Percentiles rank a stretch among this genome's conserved stretches.
Evolutionary conservation across 495 filamentous ascomycete species (phyloP).

Genomic region (Tuber calosporum): DNA sequence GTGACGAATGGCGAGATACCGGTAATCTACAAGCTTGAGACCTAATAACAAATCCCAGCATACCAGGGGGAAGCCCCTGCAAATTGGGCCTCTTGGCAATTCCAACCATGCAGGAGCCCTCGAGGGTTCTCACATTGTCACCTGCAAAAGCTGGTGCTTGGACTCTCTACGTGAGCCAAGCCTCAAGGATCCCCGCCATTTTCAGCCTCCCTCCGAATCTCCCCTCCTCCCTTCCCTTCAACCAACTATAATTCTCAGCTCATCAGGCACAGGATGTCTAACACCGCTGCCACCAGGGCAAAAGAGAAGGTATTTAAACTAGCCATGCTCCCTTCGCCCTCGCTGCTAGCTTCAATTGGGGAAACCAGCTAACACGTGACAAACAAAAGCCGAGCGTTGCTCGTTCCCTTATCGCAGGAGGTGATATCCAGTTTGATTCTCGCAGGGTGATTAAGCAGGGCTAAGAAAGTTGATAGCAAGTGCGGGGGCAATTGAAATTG

Average conservation of each 20-base stretch:
- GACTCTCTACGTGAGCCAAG: not conserved
- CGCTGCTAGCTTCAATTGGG: not conserved
- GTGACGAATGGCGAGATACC: not conserved
- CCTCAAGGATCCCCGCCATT: constrained; percentile 1
- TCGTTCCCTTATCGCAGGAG: constrained; percentile 40
- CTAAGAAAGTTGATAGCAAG: constrained; percentile 46
- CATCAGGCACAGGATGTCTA: not conserved
- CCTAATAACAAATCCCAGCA: no score
- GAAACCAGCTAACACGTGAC: constrained; percentile 13
- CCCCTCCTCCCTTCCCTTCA: not conserved
- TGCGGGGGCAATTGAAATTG: constrained; percentile 91
- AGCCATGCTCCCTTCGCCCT: not conserved
- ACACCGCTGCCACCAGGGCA: constrained; percentile 14
- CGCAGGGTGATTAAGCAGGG: constrained; percentile 14
- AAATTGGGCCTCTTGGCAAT: not conserved
- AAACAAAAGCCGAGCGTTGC: constrained; percentile 24
- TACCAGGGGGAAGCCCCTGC: not conserved
- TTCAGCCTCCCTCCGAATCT: not conserved
- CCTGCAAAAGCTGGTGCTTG: not conserved
- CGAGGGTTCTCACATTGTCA: not conserved
- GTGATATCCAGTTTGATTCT: constrained; percentile 12
- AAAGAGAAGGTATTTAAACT: constrained; percentile 23
- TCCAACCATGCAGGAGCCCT: not conserved
- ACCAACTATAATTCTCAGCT: not conserved
- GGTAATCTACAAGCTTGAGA: not conserved